Evolutionary conservation across 1,284 basidiomycete species (phyloP).

Genomic region (Stygiomarasmius scandens): DNA sequence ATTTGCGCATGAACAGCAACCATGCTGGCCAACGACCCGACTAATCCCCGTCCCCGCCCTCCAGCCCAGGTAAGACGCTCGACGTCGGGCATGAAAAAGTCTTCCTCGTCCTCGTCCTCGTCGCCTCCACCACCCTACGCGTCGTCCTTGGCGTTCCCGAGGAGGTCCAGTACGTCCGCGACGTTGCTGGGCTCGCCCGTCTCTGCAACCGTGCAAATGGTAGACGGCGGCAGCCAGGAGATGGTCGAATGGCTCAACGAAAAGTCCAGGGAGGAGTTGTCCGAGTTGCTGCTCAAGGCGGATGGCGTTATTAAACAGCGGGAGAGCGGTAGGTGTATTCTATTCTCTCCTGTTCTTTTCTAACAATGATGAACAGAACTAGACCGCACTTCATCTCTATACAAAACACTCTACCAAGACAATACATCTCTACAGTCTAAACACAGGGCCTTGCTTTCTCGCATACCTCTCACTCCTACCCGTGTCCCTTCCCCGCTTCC

Average conservation of each 20-base stretch:
- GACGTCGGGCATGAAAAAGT: conserved; percentile 26
- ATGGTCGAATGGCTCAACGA: conserved; percentile 57
- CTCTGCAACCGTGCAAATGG: conserved; percentile 33
- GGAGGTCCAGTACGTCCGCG: conserved; percentile 23
- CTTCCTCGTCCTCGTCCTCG: conserved; percentile 4
- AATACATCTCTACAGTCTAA: conserved; percentile 69
- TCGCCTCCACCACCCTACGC: conserved; percentile 62
- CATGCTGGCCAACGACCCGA: conserved; percentile 51
- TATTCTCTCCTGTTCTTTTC: conserved; percentile 19
- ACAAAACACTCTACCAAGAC: conserved; percentile 69
- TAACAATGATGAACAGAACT: conserved; percentile 51
- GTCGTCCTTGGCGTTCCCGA: conserved; percentile 27
- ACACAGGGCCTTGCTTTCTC: conserved; percentile 66
- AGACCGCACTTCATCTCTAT: conserved; percentile 64
- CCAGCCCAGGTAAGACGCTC: conserved; percentile 58
- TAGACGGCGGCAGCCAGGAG: conserved; percentile 30
- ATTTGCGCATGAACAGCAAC: background rate
- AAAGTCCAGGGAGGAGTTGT: conserved; percentile 64
- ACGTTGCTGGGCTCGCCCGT: conserved; percentile 42
- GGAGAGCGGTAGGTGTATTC: conserved; percentile 62
- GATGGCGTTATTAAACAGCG: conserved; percentile 75
- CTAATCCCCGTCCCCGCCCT: conserved; percentile 57
- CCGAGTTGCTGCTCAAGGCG: conserved; percentile 56
- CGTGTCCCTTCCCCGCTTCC: conserved; percentile 28
- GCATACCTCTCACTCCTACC: conserved; percentile 51